Base-by-base conservation (phyloP, 2,329 filamentous ascomycete species). In the Colletotrichum chlorophyti region DNA sequence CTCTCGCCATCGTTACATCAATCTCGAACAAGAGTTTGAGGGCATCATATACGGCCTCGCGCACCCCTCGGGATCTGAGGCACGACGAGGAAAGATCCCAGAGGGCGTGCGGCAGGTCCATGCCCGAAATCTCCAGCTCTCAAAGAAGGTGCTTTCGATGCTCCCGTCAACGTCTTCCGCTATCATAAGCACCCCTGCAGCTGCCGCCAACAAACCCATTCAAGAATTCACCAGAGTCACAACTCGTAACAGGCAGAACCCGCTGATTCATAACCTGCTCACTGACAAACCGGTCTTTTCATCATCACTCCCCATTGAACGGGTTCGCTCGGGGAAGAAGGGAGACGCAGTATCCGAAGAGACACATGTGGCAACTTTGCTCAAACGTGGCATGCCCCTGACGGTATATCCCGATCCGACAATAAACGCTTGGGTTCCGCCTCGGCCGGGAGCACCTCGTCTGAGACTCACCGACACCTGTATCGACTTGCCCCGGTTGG, bases 221-320 rank as follows among this genome's bases (percentile, higher is more conserved):
- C n/a, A 61, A 81, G 60, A 82, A 29, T 74, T 79, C 12, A 65
- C 64, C 24, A 82, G 81, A 60, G 83, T 85, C 3, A 79, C 78
- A 19, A 86, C 83, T 0, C 76, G 83, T 55, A 78, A 76, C 42
- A 80, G 78, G 54, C 82, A 83, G 68, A 99, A 99, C 66, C 93
- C 93, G 0, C 79, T 99, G 2, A 95, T 99, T 41, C 93, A 99
- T 74, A 98, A 97, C 67, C 85, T 99, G 1, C 83, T 99, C 9
- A 99, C 95, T 2, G 95, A 99, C 74, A 96, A 97, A 68, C 94
- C 95, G 0, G 84, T 93, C 12, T 90, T 93, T 64, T 98, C 95
- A 1, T 95, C 95, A 1, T 99, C 95, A 1, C 79, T 99, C 0
- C 95, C 95, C 0, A 81, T 87, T 6, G 84, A 87, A 35, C 83